These are phyloP conservation scores for Talaromyces proteolyticus DNA, from an alignment of 495 filamentous ascomycete species.

Conservation along the genomic window DNA sequence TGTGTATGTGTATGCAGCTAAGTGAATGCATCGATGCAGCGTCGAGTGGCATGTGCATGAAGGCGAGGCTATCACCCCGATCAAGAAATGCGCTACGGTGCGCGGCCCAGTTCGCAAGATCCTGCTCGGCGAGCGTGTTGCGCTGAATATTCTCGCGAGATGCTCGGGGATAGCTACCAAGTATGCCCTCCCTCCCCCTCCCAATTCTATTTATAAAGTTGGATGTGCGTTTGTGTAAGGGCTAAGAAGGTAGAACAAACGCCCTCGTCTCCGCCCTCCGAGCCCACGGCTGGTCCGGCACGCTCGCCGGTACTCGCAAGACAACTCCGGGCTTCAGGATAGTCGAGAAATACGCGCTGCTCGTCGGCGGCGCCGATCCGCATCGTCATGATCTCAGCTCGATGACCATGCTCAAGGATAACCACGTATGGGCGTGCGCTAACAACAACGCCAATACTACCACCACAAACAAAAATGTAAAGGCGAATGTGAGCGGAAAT, in stretches of 20 bases:
- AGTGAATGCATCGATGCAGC: constrained; percentile 18
- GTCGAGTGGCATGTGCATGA: constrained; percentile 85
- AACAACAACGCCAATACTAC: constrained; percentile 25
- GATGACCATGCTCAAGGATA: constrained; percentile 99
- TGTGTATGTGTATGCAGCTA: neutral
- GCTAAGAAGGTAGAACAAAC: constrained; percentile 34
- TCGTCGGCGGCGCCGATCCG: constrained; percentile 84
- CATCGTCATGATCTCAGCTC: constrained; percentile 87
- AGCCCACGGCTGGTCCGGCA: constrained; percentile 65
- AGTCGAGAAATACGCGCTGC: constrained; percentile 97
- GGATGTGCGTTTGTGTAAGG: no score
- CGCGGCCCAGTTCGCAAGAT: constrained; percentile 78
- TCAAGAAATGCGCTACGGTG: constrained; percentile 69
- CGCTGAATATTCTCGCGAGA: constrained; percentile 83
- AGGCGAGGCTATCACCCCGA: constrained; percentile 57
- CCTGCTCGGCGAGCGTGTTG: constrained; percentile 87
- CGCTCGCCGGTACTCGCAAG: constrained; percentile 92
- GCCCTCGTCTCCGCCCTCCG: constrained; percentile 47
- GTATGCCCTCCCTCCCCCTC: constrained; percentile 16
- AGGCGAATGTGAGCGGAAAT: constrained; percentile 8
- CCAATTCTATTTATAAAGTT: neutral
- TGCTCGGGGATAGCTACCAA: constrained; percentile 89
- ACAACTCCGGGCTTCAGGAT: constrained; percentile 94
- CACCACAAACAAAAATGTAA: neutral
- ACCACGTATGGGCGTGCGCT: constrained; percentile 84